Conservation (phyloP, 2,329 filamentous ascomycete species). For the Karstenula rhodostoma region DNA sequence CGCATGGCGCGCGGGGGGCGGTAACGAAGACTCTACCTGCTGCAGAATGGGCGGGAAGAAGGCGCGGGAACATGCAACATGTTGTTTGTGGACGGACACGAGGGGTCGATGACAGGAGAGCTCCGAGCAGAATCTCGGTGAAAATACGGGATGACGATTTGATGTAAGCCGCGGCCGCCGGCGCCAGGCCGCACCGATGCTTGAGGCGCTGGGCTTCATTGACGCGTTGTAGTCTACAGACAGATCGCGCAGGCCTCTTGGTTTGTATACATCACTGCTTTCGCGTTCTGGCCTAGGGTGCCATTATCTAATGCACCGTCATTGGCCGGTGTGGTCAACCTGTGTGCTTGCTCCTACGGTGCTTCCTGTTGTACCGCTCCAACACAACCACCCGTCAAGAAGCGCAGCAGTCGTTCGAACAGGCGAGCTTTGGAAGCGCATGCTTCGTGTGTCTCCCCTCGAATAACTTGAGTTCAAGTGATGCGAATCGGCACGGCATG, state of each 20-base stretch:
- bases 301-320: too few species aligned
- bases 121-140: constrained; percentile 13
- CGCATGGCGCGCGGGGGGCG: constrained; percentile 41
- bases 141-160: constrained; percentile 15
- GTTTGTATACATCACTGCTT: not conserved
- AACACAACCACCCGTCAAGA: too few species aligned
- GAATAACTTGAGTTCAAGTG: not conserved
- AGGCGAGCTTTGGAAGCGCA: too few species aligned
- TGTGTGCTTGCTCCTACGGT: too few species aligned
- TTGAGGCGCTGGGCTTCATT: not conserved
- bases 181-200: constrained; percentile 4
- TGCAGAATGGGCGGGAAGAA: constrained; percentile 21
- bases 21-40: constrained; percentile 33
- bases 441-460: too few species aligned
- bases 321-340: too few species aligned
- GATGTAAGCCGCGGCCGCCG: constrained; percentile 9
- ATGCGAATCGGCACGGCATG: not conserved
- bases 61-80: constrained; percentile 35
- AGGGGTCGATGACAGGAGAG: constrained; percentile 9
- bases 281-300: too few species aligned
- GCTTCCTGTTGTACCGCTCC: too few species aligned
- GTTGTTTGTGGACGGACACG: constrained; percentile 20
- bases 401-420: too few species aligned
- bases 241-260: not conserved
- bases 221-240: constrained; percentile 1